Conservation (phyloP, 179 eudicot genomes). For the Carnegiea gigantea region DNA sequence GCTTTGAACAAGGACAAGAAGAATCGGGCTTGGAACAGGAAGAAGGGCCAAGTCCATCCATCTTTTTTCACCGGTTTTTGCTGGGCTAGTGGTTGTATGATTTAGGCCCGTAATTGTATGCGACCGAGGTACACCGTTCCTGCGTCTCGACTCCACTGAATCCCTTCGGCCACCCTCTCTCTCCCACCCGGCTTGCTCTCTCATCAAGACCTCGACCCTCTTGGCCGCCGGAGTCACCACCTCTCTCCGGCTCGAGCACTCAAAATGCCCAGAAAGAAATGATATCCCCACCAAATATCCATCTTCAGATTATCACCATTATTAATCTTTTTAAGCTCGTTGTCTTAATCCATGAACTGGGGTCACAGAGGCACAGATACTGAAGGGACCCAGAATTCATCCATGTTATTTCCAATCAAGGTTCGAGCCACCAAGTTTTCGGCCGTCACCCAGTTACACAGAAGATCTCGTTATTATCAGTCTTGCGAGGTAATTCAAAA, state of each 20-base stretch:
- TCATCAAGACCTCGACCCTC: not conserved
- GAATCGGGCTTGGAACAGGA: not conserved
- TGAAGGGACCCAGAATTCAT: slow-evolving; percentile 3
- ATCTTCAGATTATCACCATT: not conserved
- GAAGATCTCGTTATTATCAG: slow-evolving; percentile 25
- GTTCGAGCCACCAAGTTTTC: slow-evolving; percentile 34
- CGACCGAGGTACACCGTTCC: not conserved
- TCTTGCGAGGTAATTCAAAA: slow-evolving; percentile 26
- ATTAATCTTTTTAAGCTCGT: not conserved
- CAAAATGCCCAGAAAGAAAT: not conserved
- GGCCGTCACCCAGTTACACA: slow-evolving; percentile 31
- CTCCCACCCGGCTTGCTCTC: not conserved
- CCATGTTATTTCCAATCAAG: slow-evolving; percentile 31
- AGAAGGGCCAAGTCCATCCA: not conserved
- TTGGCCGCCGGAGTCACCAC: slow-evolving; percentile 10
- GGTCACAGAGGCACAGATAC: not conserved
- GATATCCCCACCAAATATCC: not conserved
- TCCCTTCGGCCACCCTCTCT: not conserved
- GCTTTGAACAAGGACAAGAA: not conserved
- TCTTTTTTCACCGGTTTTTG: not conserved
- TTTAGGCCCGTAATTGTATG: slow-evolving; percentile 5
- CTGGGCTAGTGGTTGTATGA: not conserved
- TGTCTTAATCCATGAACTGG: not conserved
- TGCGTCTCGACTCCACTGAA: not conserved
- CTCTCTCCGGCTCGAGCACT: slow-evolving; percentile 4